phyloP scores from a whole-genome alignment of 805 yeast species.

The Peterozyma xylosa region DNA sequence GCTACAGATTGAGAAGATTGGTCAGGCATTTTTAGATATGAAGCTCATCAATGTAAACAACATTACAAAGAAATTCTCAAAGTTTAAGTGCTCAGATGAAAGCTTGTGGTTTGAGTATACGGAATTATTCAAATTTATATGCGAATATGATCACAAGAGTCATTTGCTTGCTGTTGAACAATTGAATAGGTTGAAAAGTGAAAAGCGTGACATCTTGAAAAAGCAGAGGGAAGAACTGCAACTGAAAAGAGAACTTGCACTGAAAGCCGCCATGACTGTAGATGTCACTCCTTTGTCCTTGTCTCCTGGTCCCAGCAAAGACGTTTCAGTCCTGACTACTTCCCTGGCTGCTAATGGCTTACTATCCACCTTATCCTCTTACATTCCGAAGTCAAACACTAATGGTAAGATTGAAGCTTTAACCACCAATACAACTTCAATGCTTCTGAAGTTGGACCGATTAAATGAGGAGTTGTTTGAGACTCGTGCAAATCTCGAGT shows the following conservation, averaged over 20 bases:
- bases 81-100: slow-evolving; percentile 4
- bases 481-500: not conserved
- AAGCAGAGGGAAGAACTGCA: not conserved
- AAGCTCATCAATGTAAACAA: not conserved
- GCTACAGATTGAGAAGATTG: slow-evolving; percentile 5
- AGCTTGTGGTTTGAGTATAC: slow-evolving; percentile 5
- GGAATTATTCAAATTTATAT: slow-evolving; percentile 1
- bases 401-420: not conserved
- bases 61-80: slow-evolving; percentile 3
- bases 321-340: not conserved
- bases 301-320: too few relatives aligned
- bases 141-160: not conserved
- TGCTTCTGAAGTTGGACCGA: not conserved
- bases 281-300: too few relatives aligned
- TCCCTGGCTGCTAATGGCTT: not conserved
- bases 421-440: not conserved
- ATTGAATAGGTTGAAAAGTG: not conserved
- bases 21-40: slow-evolving; percentile 2
- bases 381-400: not conserved
- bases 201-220: not conserved
- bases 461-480: not conserved
- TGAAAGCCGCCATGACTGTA: too few relatives aligned
- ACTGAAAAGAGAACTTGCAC: not conserved
- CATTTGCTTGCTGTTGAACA: not conserved
- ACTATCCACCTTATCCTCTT: not conserved